Base-by-base conservation (phyloP, 2,329 filamentous ascomycete genomes). In the Sporothrix dimorphospora region DNA sequence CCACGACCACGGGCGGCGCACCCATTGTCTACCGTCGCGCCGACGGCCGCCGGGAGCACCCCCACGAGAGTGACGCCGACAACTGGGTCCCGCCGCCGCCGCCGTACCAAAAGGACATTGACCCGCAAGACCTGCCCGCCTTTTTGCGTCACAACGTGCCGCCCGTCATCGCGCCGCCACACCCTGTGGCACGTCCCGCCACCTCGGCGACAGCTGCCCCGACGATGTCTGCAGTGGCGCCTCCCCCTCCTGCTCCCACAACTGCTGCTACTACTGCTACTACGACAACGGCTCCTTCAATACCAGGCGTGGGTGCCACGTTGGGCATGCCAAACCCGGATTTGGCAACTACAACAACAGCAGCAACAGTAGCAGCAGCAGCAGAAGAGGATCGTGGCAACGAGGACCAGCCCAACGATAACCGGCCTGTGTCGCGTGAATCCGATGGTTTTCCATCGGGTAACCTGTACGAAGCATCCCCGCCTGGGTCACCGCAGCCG, bases 11-110 rank as follows among this genome's bases (percentile, higher is more conserved):
- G 70, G 82, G 86, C 76, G 82, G 84, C 76, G 83, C 88, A 1
- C 85, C 82, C 51, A 85, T 90, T 61, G 82, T 90, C 76, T 92
- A 91, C 78, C 87, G 90, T 59, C 87, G 91, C 61, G 90, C 91
- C 16, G 90, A 93, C 80, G 90, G 90, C 7, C 85, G 90, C 55
- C 85, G 88, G 55, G 91, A 94, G 77, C 86, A 94, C 76, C 93
- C 93, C 4, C 92, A 96, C 79, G 93, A 96, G 80, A 95, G 92
- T 75, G 93, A 96, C 79, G 92, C 93, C 4, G 93, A 96, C 77
- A 93, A 94, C 76, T 97, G 93, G 93, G 91, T 94, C 4, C 92
- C 93, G 5, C 93, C 93, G 5, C 93, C 93, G 9, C 93, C 93
- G 3, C 92, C 92, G 0, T 97, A 97, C 77, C 88, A 90, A 53